A percentile compares a stretch with the other conserved stretches of the same genome.
Conservation (phyloP, 1,139 yeast species). For the Debaryomyces nepalensis region DNA sequence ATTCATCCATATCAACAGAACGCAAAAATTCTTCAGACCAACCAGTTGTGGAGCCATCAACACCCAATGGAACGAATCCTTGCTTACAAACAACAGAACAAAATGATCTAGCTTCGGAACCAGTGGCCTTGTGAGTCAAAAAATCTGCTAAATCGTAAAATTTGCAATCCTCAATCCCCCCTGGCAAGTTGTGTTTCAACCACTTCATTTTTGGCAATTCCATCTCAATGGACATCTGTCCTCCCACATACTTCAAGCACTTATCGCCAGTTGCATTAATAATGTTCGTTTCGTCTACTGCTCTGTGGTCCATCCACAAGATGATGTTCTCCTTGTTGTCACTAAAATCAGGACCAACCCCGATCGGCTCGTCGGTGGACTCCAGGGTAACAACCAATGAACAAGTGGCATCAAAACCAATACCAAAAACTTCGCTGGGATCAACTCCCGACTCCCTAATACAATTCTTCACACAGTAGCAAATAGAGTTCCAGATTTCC, state of each 20-base stretch:
- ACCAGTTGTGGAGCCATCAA: constrained; percentile 81
- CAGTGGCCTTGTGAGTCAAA: constrained; percentile 89
- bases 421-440: constrained; percentile 70
- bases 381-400: constrained; percentile 83
- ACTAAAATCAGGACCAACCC: constrained; percentile 89
- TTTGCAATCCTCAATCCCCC: constrained; percentile 67
- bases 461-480: constrained; percentile 77
- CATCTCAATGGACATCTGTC: constrained; percentile 97
- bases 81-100: constrained; percentile 95
- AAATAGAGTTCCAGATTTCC: constrained; percentile 92
- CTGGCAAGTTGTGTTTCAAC: constrained; percentile 86
- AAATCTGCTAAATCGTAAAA: constrained; percentile 93
- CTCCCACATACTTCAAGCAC: constrained; percentile 90
- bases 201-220: constrained; percentile 96
- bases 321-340: constrained; percentile 79
- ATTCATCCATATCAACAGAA: constrained; percentile 72
- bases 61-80: constrained; percentile 91
- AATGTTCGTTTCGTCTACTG: constrained; percentile 78
- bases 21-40: constrained; percentile 85
- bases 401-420: constrained; percentile 97
- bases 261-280: constrained; percentile 83
- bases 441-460: constrained; percentile 76
- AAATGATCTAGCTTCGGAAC: constrained; percentile 80
- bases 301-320: constrained; percentile 98
- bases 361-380: constrained; percentile 68